phyloP scores from a whole-genome alignment of 2,329 filamentous ascomycete species.

The Clonostachys byssicola region DNA sequence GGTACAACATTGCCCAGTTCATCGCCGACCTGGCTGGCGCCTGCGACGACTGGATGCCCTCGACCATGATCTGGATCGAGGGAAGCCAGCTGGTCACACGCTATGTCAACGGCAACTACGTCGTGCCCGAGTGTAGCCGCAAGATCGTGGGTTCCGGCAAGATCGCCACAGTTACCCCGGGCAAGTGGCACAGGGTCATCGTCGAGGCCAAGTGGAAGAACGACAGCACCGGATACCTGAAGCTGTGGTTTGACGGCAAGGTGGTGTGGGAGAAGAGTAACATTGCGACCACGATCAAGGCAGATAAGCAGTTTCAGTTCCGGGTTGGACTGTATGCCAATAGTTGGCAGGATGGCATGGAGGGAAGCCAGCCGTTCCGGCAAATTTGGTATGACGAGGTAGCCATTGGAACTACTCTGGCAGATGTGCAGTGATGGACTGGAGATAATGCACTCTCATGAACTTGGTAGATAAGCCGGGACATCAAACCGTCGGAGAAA shows the following conservation, averaged over 20 bases:
- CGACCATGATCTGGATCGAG: constrained; percentile 40
- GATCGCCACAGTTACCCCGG: constrained; percentile 30
- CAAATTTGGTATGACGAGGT: constrained; percentile 48
- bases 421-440: constrained; percentile 8
- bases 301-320: constrained; percentile 37
- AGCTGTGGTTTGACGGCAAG: constrained; percentile 39
- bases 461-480: too few species aligned
- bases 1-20: constrained; percentile 45
- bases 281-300: constrained; percentile 37
- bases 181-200: constrained; percentile 39
- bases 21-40: constrained; percentile 41
- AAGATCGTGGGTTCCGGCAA: constrained; percentile 12
- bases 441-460: too few species aligned
- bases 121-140: constrained; percentile 14
- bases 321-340: constrained; percentile 45
- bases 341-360: constrained; percentile 39
- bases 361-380: constrained; percentile 33
- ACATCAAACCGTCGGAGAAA: too few species aligned
- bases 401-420: constrained; percentile 29
- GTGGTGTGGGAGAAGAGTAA: constrained; percentile 33
- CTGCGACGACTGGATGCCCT: constrained; percentile 41
- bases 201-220: constrained; percentile 40
- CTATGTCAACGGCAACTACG: constrained; percentile 19
- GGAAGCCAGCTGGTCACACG: constrained; percentile 36
- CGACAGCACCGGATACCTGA: constrained; percentile 35